Percentiles rank a stretch among this genome's conserved stretches.
Conservation (phyloP, 2,329 filamentous ascomycete genomes). For the Xylariaceae sp. region DNA sequence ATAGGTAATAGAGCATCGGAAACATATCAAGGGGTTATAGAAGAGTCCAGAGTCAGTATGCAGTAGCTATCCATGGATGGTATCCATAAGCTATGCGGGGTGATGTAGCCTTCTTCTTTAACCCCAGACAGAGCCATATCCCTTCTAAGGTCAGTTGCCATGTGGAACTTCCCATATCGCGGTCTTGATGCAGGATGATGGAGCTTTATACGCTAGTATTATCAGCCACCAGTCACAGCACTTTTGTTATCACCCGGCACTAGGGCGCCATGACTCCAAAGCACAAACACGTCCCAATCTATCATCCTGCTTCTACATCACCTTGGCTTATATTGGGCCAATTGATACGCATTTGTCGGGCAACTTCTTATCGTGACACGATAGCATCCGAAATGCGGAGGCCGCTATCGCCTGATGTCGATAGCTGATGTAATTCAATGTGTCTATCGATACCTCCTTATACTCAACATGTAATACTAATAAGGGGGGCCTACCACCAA, state of each 20-base stretch:
- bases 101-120: slow-evolving; percentile 2
- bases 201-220: slow-evolving; percentile 25
- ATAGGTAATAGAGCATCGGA: too few species aligned
- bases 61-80: too few species aligned
- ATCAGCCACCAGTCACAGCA: slow-evolving; percentile 28
- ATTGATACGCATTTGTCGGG: slow-evolving; percentile 22
- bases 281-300: slow-evolving; percentile 10
- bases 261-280: slow-evolving; percentile 12
- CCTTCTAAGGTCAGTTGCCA: slow-evolving; percentile 7
- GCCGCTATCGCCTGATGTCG: slow-evolving; percentile 24
- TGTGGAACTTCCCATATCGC: slow-evolving; percentile 9
- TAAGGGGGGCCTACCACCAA: slow-evolving; percentile 4
- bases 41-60: too few species aligned
- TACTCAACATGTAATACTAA: slow-evolving; percentile 8
- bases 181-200: slow-evolving; percentile 15
- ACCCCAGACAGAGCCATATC: not conserved
- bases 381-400: slow-evolving; percentile 25
- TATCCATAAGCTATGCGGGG: slow-evolving; percentile 14
- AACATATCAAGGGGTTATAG: slow-evolving; percentile 1
- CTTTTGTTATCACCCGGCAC: slow-evolving; percentile 25
- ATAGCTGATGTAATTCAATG: slow-evolving; percentile 1
- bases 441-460: not conserved
- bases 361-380: slow-evolving; percentile 18
- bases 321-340: slow-evolving; percentile 8
- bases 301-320: slow-evolving; percentile 5